Conservation (phyloP, 108 stramenopile genomes). For the Epithemia pelagica region DNA sequence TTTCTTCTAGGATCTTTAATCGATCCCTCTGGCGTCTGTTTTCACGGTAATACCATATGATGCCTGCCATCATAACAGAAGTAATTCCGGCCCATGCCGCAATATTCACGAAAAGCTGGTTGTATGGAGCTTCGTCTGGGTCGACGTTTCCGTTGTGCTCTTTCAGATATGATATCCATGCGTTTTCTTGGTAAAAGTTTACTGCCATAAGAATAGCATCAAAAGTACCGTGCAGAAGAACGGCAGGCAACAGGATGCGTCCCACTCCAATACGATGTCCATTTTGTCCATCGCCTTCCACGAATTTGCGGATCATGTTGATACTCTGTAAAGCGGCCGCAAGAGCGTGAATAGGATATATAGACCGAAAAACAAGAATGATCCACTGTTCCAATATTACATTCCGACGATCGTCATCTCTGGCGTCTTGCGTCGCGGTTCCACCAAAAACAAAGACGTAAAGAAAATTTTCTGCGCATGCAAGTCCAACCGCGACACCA, state of each 20-base stretch:
- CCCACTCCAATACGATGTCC: constrained; percentile 78
- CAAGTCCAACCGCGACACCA: constrained; percentile 77
- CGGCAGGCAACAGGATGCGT: constrained; percentile 67
- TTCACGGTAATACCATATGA: constrained; percentile 61
- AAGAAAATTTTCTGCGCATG: constrained; percentile 83
- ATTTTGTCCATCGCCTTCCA: constrained; percentile 49
- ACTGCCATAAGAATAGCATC: constrained; percentile 74
- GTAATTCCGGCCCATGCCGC: constrained; percentile 58
- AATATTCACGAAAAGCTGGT: constrained; percentile 47
- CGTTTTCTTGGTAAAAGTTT: constrained; percentile 66
- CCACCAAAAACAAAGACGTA: constrained; percentile 86
- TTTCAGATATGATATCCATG: constrained; percentile 51
- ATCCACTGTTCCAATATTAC: constrained; percentile 51
- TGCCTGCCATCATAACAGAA: constrained; percentile 47
- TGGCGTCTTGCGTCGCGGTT: constrained; percentile 9
- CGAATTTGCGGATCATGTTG: constrained; percentile 76
- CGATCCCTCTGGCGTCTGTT: constrained; percentile 48
- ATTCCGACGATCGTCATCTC: constrained; percentile 8
- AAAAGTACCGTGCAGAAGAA: constrained; percentile 78
- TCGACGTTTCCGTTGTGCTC: constrained; percentile 51
- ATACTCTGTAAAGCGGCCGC: constrained; percentile 85
- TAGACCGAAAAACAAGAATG: constrained; percentile 67
- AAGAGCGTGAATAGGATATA: constrained; percentile 82
- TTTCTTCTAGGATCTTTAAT: constrained; percentile 57
- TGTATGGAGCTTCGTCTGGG: constrained; percentile 50